Base-by-base conservation (phyloP, 176 grass and related monocot genomes). In the Oryza longistaminata region DNA sequence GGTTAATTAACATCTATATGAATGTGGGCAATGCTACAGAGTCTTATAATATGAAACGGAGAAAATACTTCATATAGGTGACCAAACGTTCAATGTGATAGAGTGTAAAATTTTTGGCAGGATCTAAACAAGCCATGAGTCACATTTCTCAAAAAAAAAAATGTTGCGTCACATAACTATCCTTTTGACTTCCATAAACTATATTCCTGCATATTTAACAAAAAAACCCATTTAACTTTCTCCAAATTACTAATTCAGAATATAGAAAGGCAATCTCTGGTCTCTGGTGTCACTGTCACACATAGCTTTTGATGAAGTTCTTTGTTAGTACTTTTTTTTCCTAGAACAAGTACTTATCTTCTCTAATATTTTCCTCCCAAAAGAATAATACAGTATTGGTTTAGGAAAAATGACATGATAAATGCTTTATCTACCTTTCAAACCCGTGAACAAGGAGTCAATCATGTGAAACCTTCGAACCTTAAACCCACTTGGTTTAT, bases 181-280 rank as follows among this genome's bases (percentile, higher is more conserved):
- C 49, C 17, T 13, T 12, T 71, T 89, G 71, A 88, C 81, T 67
- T 84, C n/a, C 17, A 44, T n/a, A 5, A 79, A 21, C 13, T 16
- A 9, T 40, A 74, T 58, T 66, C 42, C 0, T 0, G 6, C 43
- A 78, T 79, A 19, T 78, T 72, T 42, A 43, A 7, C 0, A 21
- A 7, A 6, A 6, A 1, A 1, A 14, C 8, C 27, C 62, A 50
- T 42, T 31, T 29, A 0, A 0, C 2, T 77, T 79, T 83, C 42
- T 34, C 52, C 14, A 12, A 27, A 62, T 24, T 24, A 24, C 58
- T 5, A 21, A 62, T 22, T 62, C 0, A 8, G 2, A 24, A n/a
- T 21, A 0, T n/a, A 29, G 24, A 17, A 49, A 74, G 13, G 1
- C 24, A 16, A 29, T 24, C 8, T 12, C 4, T 31, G 49, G 3